Base-by-base conservation (phyloP, 2,329 filamentous ascomycete species). In the Capronia coronata region DNA sequence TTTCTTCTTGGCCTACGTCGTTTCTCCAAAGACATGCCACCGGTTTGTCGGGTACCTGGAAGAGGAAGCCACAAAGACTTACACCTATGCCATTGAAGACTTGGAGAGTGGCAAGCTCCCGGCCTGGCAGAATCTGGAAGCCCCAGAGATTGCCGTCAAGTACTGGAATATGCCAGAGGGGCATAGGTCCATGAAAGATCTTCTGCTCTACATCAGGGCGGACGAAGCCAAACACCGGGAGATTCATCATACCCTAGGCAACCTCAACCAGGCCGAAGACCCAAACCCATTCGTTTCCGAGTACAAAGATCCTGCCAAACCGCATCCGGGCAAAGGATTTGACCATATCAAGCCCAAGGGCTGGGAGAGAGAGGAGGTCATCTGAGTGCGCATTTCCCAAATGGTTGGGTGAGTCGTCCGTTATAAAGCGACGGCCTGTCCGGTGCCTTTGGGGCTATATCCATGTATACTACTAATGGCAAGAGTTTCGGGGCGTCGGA, bases 31-130 rank as follows among this genome's bases (percentile, higher is more conserved):
- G 54, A 91, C 87, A 56, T 91, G 87, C 63, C 93, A 98, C 68
- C 84, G 93, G 38, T 97, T 98, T 67, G 90, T 97, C 46, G 93
- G 90, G 1, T 97, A 97, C 62, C 80, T 98, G 10, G 93, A 98
- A 68, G 93, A 98, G 67, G 93, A 98, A 68, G 93, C 93, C 7
- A 91, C 97, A 1, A 79, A 94, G 64, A 98, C 93, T 0, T 98
- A 98, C 72, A 93, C 88, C 0, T 82, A 89, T 43, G 87, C 88
- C 53, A 86, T 97, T 61, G 75, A 82, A 58, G 93, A 97, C 63
- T 78, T 98, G 19, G 90, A 97, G 51, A 76, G 78, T 2, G 91
- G 91, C n/a, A 78, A 80, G 51, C 72, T 96, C 11, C 89, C 90
- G 0, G 81, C 81, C 60, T 98, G 93, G 90, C 74, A 79, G 21